Evolutionary conservation across 2,329 filamentous ascomycete species (phyloP), one percentile per base, ranked within the genome.

Genomic region (Penicillium sp.): DNA sequence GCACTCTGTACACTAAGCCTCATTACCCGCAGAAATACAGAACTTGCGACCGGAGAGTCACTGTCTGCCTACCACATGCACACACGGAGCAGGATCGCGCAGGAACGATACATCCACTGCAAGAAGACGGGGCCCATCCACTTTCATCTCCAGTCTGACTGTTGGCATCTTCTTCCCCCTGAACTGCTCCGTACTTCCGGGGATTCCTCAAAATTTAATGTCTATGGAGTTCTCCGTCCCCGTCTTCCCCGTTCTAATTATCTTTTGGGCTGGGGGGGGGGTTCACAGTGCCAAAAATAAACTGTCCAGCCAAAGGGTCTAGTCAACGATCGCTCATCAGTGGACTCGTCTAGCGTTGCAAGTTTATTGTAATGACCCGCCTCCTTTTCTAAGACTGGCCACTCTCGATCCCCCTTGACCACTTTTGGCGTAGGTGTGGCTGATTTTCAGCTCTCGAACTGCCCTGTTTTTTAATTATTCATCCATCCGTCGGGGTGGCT

Each of bases 321-420:
- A 61, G 61, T 61, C 55, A 55, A 33, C 58, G 61, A 63, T 63
- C 62, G 60, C 55, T 62, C 43, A 53, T 54, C 52, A 50, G 55
- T 37, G 50, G 59, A 53, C 58, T 59, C 35, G 26, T 52, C 63
- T 66, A 63, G 62, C 62, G 63, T 67, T 53, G 52, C 63, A 66
- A 55, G 60, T 63, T 64, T 61, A 66, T 60, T 62, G 59, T 57
- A 45, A 54, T 21, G 25, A 42, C 35, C 53, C 57, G 54, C 52
- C 50, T 45, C 50, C 55, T 49, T 55, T 56, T 52, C 35, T 49
- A 13, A 29, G 42, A 42, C 42, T 42, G 43, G 37, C 29, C 31
- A 46, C 31, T 19, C 26, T 14, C 53, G 47, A 57, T 56, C 54
- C 39, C 48, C 43, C 51, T 57, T 54, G 48, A 27, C 54, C 46